A percentile compares a stretch with the other conserved stretches of the same genome.
Conservation (phyloP, 2,329 filamentous ascomycete genomes). For the Talaromyces amestolkiae region DNA sequence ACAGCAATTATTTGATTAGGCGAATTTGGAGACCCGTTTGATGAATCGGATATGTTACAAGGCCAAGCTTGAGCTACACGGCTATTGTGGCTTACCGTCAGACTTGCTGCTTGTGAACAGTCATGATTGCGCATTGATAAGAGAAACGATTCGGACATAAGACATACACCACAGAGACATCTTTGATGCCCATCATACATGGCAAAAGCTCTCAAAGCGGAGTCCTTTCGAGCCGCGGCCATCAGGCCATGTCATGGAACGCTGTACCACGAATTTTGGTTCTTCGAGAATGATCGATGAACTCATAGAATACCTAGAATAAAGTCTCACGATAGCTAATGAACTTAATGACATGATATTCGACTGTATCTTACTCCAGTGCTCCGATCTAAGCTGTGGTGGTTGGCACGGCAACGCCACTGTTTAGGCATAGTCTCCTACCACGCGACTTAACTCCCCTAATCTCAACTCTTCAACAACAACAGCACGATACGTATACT, state of each 20-base stretch:
- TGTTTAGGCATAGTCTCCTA: constrained; percentile 17
- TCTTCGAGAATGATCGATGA: not conserved
- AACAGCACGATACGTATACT: not conserved
- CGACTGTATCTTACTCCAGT: not conserved
- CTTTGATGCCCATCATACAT: not conserved
- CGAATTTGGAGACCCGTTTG: constrained; percentile 48
- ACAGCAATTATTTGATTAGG: constrained; percentile 27
- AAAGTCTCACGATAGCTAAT: not conserved
- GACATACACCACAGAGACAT: not conserved
- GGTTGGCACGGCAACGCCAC: constrained; percentile 11
- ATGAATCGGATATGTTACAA: constrained; percentile 40
- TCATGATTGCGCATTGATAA: not conserved
- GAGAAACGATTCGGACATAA: not conserved
- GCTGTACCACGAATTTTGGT: not conserved
- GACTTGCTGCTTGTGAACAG: not conserved
- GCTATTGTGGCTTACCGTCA: not conserved
- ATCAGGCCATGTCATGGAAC: not conserved
- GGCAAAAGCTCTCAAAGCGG: not conserved
- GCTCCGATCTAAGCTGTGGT: not conserved
- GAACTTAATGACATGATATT: not conserved
- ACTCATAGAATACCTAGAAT: not conserved
- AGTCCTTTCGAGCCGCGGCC: not conserved
- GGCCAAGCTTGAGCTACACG: not conserved
- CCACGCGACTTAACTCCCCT: constrained; percentile 5
- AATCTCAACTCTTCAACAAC: not conserved